Percentiles rank a stretch among this genome's conserved stretches.
phyloP scores from a whole-genome alignment of 2,329 filamentous ascomycete genomes.

The Cladorrhinum sp. region DNA sequence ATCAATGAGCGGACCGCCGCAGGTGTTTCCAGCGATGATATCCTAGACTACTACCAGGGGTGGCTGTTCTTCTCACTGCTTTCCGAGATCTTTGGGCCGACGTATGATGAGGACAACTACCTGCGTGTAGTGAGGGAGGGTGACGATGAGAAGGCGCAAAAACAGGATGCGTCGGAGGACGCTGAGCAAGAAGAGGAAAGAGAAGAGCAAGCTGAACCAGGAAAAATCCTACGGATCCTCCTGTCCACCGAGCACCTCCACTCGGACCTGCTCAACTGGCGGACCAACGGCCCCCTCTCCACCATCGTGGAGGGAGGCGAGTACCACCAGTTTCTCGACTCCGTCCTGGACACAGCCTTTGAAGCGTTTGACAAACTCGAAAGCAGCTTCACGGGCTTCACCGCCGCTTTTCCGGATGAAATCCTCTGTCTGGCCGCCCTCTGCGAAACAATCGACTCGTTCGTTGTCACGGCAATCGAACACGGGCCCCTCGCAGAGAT shows the following conservation, averaged over 20 bases:
- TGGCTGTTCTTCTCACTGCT: not conserved
- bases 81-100: not conserved
- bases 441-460: not conserved
- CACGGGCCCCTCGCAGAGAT: not conserved
- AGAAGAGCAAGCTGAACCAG: not conserved
- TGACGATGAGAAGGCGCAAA: not conserved
- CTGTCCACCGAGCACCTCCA: not conserved
- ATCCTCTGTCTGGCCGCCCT: not conserved
- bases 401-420: not conserved
- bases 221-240: not conserved
- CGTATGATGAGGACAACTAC: not conserved
- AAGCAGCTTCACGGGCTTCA: not conserved
- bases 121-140: not conserved
- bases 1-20: not conserved
- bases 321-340: not conserved
- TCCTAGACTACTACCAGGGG: not conserved
- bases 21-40: not conserved
- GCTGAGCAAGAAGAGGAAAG: not conserved
- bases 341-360: not conserved
- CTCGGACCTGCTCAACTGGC: not conserved
- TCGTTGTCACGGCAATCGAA: not conserved
- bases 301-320: not conserved
- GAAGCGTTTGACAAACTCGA: not conserved
- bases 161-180: not conserved
- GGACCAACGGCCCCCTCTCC: not conserved